Base-by-base conservation (phyloP, 805 yeast genomes). In the Metschnikowia lochheadii region DNA sequence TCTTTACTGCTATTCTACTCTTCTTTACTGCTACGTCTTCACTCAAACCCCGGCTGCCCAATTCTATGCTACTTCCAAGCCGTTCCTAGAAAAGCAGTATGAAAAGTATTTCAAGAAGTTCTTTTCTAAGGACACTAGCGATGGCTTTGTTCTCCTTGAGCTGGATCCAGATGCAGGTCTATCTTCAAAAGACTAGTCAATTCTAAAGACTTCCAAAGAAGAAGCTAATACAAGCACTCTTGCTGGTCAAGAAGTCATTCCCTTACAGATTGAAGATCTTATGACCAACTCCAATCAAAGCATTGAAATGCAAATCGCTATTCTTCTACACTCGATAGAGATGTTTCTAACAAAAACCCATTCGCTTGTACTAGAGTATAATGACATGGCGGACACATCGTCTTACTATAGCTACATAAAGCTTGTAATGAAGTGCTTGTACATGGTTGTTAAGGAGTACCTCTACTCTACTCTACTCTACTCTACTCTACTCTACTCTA, bases 381-480 rank as follows among this genome's bases (percentile, higher is more conserved):
- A 56, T 48, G 55, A 53, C 14, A 17, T 47, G 6, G 10, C 46
- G 5, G 60, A 59, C 3, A 37, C 53, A 8, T 40, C 40, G 26
- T 39, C 46, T 4, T 57, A 57, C 40, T 57, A 39, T 48, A 45
- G 49, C 21, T 44, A 48, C 23, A 40, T 57, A 10, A 52, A 48
- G 41, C 48, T 49, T 26, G 60, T 56, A 10, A 33, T 57, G 44
- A 56, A 52, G 48, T 42, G 49, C 2, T 49, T 57, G 46, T 49
- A 43, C 34, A 46, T 51, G 38, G 51, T 75, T 29, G 62, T 68
- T 3, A 59, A 59, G 17, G 61, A 64, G 39, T 76, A 73, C 54
- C 50, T n/a, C n/a, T n/a, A n/a, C n/a, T n/a, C n/a, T n/a, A n/a
- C n/a, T n/a, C n/a, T n/a, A n/a, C n/a, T n/a, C n/a, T n/a, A n/a